A percentile compares a stretch with the other conserved stretches of the same genome.
phyloP scores from a whole-genome alignment of 2,329 filamentous ascomycete species.

The Tetracladium maxilliforme region DNA sequence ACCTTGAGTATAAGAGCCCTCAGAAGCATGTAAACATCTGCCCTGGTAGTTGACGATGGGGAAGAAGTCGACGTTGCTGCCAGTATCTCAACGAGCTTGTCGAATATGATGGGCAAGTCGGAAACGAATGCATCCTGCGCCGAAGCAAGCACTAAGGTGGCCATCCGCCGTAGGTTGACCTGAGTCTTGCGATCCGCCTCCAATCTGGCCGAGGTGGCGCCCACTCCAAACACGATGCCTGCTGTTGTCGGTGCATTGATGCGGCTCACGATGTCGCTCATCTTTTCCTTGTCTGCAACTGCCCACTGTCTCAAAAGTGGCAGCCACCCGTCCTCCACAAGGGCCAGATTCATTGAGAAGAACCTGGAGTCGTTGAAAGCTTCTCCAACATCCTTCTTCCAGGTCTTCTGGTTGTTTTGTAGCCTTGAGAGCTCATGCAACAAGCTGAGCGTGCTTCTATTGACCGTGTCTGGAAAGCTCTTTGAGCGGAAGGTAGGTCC shows the following conservation, averaged over 20 bases:
- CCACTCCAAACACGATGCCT: conserved; percentile 96
- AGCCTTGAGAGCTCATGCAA: conserved; percentile 66
- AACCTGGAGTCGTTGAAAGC: conserved; percentile 84
- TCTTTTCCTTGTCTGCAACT: conserved; percentile 72
- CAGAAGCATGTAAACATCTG: conserved; percentile 80
- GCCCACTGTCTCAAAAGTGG: conserved; percentile 74
- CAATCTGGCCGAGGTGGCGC: conserved; percentile 81
- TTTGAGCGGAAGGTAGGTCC: conserved; percentile 72
- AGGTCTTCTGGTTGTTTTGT: conserved; percentile 69
- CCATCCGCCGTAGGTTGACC: conserved; percentile 71
- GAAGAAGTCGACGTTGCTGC: conserved; percentile 76
- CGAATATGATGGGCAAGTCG: conserved; percentile 59
- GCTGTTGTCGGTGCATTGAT: conserved; percentile 79
- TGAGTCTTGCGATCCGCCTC: conserved; percentile 92
- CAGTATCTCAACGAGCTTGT: conserved; percentile 78
- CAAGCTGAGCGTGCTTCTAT: conserved; percentile 53
- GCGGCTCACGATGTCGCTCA: conserved; percentile 66
- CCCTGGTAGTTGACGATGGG: conserved; percentile 76
- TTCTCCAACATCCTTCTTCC: conserved; percentile 86
- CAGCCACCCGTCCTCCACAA: conserved; percentile 67
- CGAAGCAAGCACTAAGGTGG: conserved; percentile 64
- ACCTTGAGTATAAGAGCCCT: conserved; percentile 70
- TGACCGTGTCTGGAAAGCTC: conserved; percentile 74
- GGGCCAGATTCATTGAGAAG: conserved; percentile 51
- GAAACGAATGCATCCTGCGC: conserved; percentile 66